These are phyloP conservation scores for Penicillium crustosum DNA, from an alignment of 2,329 filamentous ascomycete genomes.

Conservation along the genomic window DNA sequence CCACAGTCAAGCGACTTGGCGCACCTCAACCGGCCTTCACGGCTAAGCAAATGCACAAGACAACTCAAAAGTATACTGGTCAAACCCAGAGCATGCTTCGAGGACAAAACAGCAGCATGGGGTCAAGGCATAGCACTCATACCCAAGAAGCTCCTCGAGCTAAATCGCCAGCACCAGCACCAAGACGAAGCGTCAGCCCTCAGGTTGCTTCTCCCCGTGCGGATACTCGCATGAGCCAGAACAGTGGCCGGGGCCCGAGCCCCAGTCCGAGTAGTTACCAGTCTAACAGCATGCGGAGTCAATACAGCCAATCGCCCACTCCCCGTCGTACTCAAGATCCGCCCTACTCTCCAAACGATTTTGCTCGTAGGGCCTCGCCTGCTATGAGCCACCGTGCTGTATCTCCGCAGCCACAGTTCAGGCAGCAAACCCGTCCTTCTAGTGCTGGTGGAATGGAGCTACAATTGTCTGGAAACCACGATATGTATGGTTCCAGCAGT, in stretches of 20 bases:
- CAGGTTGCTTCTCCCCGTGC: constrained; percentile 31
- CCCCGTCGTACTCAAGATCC: constrained; percentile 38
- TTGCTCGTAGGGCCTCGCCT: constrained; percentile 40
- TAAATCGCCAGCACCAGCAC: constrained; percentile 67
- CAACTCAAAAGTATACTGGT: constrained; percentile 81
- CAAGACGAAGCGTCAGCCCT: constrained; percentile 52
- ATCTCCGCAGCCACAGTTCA: constrained; percentile 55
- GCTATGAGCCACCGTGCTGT: constrained; percentile 44
- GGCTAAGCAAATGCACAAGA: constrained; percentile 91
- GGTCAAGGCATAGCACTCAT: constrained; percentile 55
- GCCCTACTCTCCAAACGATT: constrained; percentile 48
- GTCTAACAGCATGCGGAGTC: constrained; percentile 43
- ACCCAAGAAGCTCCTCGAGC: constrained; percentile 47
- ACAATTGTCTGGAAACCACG: constrained; percentile 59
- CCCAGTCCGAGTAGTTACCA: constrained; percentile 48
- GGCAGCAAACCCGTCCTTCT: constrained; percentile 50
- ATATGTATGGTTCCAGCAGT: constrained; percentile 53
- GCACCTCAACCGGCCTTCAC: constrained; percentile 91
- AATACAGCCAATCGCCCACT: constrained; percentile 40
- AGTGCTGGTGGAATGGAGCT: constrained; percentile 63
- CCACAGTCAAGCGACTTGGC: constrained; percentile 73
- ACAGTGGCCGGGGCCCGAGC: constrained; percentile 42
- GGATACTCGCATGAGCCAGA: constrained; percentile 42
- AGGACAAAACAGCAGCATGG: constrained; percentile 37
- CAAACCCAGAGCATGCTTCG: constrained; percentile 79